These are phyloP conservation scores for Hypoxylon crocopeplum DNA, from an alignment of 495 filamentous ascomycete genomes.

Conservation along the genomic window DNA sequence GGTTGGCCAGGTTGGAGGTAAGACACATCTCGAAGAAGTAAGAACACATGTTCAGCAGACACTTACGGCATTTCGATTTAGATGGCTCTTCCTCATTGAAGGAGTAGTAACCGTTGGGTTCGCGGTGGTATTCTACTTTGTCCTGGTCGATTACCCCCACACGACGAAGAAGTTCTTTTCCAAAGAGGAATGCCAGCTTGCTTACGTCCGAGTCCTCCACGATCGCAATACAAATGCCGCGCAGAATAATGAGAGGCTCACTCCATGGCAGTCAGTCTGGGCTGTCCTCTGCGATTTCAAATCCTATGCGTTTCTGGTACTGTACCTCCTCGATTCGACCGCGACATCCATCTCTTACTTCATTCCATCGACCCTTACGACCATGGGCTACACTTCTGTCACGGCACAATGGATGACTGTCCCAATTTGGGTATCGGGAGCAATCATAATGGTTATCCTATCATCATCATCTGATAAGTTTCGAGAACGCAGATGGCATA, in stretches of 20 bases:
- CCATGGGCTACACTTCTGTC: conserved; percentile 50
- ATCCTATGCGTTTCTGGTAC: conserved; percentile 36
- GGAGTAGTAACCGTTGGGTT: too few relatives aligned
- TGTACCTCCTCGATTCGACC: conserved; percentile 49
- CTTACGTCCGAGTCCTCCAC: conserved; percentile 38
- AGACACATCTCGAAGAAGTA: too few relatives aligned
- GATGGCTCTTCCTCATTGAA: too few relatives aligned
- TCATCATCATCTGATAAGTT: conserved; percentile 28
- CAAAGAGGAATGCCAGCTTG: conserved; percentile 43
- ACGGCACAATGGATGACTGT: conserved; percentile 50
- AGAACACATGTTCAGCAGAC: too few relatives aligned
- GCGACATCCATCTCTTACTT: conserved; percentile 58
- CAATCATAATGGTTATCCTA: conserved; percentile 52
- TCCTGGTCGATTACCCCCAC: too few relatives aligned
- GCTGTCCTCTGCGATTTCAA: conserved; percentile 38
- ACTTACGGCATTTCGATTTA: too few relatives aligned
- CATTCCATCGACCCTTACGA: conserved; percentile 56
- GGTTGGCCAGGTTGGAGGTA: too few relatives aligned
- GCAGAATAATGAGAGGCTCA: conserved; percentile 23
- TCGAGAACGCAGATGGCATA: conserved; percentile 38
- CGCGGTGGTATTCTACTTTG: too few relatives aligned
- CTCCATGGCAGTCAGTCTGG: conserved; percentile 40
- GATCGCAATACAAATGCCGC: conserved; percentile 34
- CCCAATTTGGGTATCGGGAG: conserved; percentile 54
- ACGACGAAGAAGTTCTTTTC: too few relatives aligned